These are phyloP conservation scores for Strigomonas galati DNA, from an alignment of 208 protist genomes.

Conservation along the genomic window DNA sequence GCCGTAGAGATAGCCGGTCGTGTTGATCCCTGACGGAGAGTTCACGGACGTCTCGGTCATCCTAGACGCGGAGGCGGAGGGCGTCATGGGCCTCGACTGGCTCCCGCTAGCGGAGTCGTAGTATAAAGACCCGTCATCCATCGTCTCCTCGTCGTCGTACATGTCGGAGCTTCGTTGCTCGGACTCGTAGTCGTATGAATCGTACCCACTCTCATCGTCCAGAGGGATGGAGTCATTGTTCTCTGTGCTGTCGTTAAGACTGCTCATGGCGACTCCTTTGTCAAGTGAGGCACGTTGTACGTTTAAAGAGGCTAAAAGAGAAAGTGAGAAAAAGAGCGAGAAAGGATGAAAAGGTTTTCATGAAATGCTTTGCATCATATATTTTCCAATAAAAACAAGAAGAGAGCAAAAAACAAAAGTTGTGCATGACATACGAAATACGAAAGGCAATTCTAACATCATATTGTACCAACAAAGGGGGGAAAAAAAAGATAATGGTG, in stretches of 20 bases:
- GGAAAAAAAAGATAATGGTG: too few relatives aligned
- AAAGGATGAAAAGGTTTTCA: neutral
- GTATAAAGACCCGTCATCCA: slow-evolving; percentile 4
- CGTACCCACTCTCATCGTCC: slow-evolving; percentile 24
- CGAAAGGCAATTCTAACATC: too few relatives aligned
- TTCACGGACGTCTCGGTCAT: neutral
- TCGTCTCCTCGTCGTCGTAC: slow-evolving; percentile 12
- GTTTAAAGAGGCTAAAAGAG: neutral
- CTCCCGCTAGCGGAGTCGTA: slow-evolving; percentile 5
- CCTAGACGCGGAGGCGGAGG: slow-evolving; percentile 14
- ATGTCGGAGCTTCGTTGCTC: neutral
- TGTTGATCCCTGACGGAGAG: slow-evolving; percentile 6
- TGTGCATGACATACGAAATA: too few relatives aligned
- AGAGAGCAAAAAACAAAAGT: too few relatives aligned
- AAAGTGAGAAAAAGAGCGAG: neutral
- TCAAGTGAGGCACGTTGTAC: neutral
- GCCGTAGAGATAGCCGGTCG: slow-evolving; percentile 8
- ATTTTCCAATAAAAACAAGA: too few relatives aligned
- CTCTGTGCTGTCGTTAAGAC: slow-evolving; percentile 49
- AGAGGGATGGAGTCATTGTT: slow-evolving; percentile 55
- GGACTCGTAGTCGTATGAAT: slow-evolving; percentile 24
- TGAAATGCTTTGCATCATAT: too few relatives aligned
- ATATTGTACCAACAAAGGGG: too few relatives aligned
- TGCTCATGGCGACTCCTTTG: slow-evolving; percentile 54
- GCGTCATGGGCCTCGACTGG: neutral